Percentiles rank a stretch among this genome's conserved stretches.
Evolutionary conservation across 2,329 filamentous ascomycete genomes (phyloP).

Genomic region (Blastomyces parvus): DNA sequence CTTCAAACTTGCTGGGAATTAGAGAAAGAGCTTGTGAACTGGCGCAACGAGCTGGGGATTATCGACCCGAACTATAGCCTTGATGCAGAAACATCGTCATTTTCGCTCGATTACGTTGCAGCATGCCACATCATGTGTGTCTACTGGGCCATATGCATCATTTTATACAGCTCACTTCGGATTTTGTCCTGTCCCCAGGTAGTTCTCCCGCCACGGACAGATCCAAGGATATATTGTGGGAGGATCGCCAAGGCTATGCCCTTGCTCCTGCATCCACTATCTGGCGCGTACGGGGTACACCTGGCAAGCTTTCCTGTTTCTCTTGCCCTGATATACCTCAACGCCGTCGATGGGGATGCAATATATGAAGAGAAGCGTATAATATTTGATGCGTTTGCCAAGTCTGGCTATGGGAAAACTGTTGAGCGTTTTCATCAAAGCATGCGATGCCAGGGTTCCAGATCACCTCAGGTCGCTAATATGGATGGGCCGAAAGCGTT

Average conservation of each 20-base stretch:
- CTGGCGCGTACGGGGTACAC: slow-evolving; percentile 10
- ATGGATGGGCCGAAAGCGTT: slow-evolving; percentile 5
- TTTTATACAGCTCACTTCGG: slow-evolving; percentile 9
- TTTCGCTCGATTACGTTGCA: slow-evolving; percentile 8
- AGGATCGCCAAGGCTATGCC: slow-evolving; percentile 7
- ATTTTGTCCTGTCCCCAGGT: slow-evolving; percentile 1
- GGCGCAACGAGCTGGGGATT: neutral
- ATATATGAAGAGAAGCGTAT: slow-evolving; percentile 6
- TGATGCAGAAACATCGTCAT: neutral
- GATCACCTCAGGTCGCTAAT: slow-evolving; percentile 4
- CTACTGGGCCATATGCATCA: slow-evolving; percentile 8
- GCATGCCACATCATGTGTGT: slow-evolving; percentile 10
- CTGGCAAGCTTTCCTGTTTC: slow-evolving; percentile 10
- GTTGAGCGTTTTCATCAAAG: slow-evolving; percentile 9
- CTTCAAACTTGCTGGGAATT: neutral
- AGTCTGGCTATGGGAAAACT: slow-evolving; percentile 6
- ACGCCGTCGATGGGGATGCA: slow-evolving; percentile 5
- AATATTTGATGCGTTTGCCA: slow-evolving; percentile 5
- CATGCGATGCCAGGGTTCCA: slow-evolving; percentile 5
- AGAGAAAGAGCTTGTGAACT: neutral
- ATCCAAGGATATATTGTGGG: slow-evolving; percentile 9
- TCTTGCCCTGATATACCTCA: slow-evolving; percentile 7
- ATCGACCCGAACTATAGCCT: slow-evolving; percentile 3
- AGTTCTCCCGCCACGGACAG: slow-evolving; percentile 3
- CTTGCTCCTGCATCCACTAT: slow-evolving; percentile 6